Base-by-base conservation (phyloP, 768 basidiomycete species). In the Tephrocybe sp. region DNA sequence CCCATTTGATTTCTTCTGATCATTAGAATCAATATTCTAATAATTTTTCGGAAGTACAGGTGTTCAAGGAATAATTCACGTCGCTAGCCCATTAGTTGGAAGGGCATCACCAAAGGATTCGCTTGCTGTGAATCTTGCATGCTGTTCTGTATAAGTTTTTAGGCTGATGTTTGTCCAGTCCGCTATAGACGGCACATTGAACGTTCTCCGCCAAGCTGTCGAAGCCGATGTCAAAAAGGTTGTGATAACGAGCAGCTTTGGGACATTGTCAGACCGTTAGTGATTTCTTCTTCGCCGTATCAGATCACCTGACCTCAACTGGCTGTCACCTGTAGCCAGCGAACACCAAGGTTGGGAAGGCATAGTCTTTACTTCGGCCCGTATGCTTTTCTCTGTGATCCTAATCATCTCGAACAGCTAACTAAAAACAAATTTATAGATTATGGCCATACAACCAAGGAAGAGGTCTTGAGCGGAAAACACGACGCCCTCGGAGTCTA, bases 1-100 rank as follows among this genome's bases (percentile, higher is more conserved):
- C 2, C 17, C 35, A 20, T 31, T 10, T 14, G 4, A 20, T 14
- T 20, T 38, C 7, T 2, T 32, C 10, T 33, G 13, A 17, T 1
- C 17, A 26, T 13, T 17, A 9, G 11, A 13, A 12, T 3, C 8
- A 31, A 16, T 23, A 14, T 2, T 4, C 35, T n/a, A 36, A 26
- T 48, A 71, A 31, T 72, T 67, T 9, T 67, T n/a, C n/a, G n/a
- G n/a, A 72, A 26, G 26, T 54, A 67, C 70, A 64, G 74, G 70
- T 8, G 69, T 77, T 26, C 65, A 71, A 35, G 75, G 66, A 1
- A 62, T 79, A 33, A 60, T 62, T 19, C 72, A 74, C 51, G 62
- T 63, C 17, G 70, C 68, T 9, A 65, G 65, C 14, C 57, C 60
- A 4, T 14, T 62, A 12, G 49, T 49, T 39, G 46, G 45, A 19